phyloP scores from a whole-genome alignment of 164 flowering plant genomes.

The Macadamia integrifolia region DNA sequence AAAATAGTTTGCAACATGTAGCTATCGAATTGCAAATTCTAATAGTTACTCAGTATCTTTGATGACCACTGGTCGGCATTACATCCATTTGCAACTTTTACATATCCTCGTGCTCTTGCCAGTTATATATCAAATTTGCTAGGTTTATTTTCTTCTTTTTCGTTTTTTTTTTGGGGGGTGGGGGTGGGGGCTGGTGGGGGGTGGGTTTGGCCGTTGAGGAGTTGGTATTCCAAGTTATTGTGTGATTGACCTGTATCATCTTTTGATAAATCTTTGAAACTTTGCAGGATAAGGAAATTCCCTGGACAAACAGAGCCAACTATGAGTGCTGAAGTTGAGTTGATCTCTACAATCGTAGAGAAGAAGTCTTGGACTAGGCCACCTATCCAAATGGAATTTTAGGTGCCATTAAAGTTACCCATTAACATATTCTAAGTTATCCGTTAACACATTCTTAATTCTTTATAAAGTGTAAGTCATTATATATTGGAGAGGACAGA shows the following conservation, averaged over 20 bases:
- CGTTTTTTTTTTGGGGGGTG: not conserved
- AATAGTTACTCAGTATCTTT: not conserved
- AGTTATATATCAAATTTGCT: not conserved
- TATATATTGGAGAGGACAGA: not conserved
- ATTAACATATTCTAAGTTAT: not conserved
- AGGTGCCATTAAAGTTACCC: slow-evolving; percentile 38
- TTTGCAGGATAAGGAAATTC: slow-evolving; percentile 86
- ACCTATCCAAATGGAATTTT: slow-evolving; percentile 99
- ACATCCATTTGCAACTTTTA: not conserved
- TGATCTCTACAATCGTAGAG: slow-evolving; percentile 92
- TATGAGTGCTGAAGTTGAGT: slow-evolving; percentile 95
- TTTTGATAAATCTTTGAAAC: not conserved
- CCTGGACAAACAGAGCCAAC: slow-evolving; percentile 99
- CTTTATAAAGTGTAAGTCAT: no score
- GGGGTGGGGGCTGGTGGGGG: no score
- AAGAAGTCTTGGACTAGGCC: slow-evolving; percentile 97
- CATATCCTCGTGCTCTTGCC: not conserved
- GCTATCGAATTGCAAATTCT: not conserved
- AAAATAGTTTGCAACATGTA: not conserved
- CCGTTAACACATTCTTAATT: not conserved
- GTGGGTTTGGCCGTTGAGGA: no score
- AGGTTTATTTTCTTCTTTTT: no score
- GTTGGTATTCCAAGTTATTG: not conserved
- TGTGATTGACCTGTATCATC: not conserved
- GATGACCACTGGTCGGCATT: not conserved